phyloP scores from a whole-genome alignment of 345 rosid species.

The Salix viminalis region DNA sequence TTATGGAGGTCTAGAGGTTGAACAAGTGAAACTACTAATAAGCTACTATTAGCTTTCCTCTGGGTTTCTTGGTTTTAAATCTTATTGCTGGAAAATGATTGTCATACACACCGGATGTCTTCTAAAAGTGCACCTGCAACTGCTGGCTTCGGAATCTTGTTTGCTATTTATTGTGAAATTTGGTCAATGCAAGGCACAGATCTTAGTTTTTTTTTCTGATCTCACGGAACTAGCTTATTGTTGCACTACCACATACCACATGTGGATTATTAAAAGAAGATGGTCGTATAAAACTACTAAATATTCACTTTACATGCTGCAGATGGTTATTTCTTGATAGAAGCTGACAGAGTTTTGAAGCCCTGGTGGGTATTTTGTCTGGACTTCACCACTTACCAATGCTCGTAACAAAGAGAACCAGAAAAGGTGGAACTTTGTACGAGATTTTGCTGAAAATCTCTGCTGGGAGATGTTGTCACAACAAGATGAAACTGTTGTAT shows the following conservation, averaged over 20 bases:
- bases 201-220: no score
- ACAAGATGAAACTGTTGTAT: constrained; percentile 92
- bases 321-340: constrained; percentile 83
- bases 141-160: neutral
- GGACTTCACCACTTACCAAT: constrained; percentile 91
- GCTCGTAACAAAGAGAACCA: constrained; percentile 64
- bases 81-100: neutral
- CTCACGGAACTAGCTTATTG: neutral
- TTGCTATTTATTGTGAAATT: neutral
- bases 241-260: neutral
- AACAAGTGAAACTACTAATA: neutral
- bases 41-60: neutral
- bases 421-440: constrained; percentile 72
- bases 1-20: neutral
- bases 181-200: neutral
- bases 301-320: constrained; percentile 8
- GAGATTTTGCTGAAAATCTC: constrained; percentile 62
- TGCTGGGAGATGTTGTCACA: constrained; percentile 90
- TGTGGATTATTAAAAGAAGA: neutral
- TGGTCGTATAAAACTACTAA: neutral
- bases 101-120: neutral
- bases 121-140: neutral
- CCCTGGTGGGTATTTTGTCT: constrained; percentile 99
- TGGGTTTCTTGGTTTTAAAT: neutral
- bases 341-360: constrained; percentile 83